Evolutionary conservation across 148 eudicot species (phyloP), one percentile per base, ranked within the genome.

Genomic region (Silene uniflora): DNA sequence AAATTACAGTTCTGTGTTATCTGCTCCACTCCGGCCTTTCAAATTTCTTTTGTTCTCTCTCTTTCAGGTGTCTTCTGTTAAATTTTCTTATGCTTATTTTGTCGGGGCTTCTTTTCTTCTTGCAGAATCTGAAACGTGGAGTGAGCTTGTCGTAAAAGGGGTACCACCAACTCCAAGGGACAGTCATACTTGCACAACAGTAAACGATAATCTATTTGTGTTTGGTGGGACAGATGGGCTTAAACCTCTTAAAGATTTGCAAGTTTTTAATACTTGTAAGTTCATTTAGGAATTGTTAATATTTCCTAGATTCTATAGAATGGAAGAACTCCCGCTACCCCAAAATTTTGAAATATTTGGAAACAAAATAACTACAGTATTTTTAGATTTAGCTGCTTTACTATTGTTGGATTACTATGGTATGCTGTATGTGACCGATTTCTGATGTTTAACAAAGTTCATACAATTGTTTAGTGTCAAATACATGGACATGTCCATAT

Each of bases 181-280:
- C 79, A 94, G 97, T 84, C 98, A 94, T 74, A 90, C 89, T 72
- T 94, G 96, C 79, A 90, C 98, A 21, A 72, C 98, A 67, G 89
- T 95, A 55, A 91, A 89, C 62, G 89, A 95, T 72, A 81, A 83
- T 78, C 85, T 95, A 73, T 91, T 88, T 77, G 87, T 93, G 64
- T 93, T 93, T 78, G 98, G 98, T 25, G 98, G 98, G 62, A 91
- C 96, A 32, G 93, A 91, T 87, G 98, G 96, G 72, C 75, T 68
- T 74, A 84, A 78, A 11, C 88, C 96, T 12, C 98, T 93, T 11
- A 83, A 74, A 73, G 98, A 93, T 81, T 83, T 93, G 90, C 88
- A 88, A 74, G 68, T 91, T 64, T 78, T 93, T 76, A 85, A 93
- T 74, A 93, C 98, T 29, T 69, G 98, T 93, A 85, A 90, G 96